A percentile compares a stretch with the other conserved stretches of the same genome.
phyloP scores from a whole-genome alignment of 108 stramenopile species.

The Cyclotella atomus region DNA sequence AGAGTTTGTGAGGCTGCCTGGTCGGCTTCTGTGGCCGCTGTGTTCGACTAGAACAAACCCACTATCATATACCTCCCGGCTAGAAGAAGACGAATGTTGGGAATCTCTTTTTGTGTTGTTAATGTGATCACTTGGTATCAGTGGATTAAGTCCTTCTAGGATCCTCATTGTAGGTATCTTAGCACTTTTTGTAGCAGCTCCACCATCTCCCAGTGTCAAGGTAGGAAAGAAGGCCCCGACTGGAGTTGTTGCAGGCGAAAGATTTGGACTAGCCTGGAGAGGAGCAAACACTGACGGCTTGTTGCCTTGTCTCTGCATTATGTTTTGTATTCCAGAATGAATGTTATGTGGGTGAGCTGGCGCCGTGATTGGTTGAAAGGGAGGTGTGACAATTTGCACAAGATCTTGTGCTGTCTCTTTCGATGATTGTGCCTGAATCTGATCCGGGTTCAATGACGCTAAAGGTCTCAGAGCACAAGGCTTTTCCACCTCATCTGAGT shows the following conservation, averaged over 20 bases:
- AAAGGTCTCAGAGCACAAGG: not conserved
- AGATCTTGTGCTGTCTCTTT: not conserved
- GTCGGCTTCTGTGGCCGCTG: constrained; percentile 30
- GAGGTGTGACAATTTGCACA: constrained; percentile 31
- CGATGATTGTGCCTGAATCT: not conserved
- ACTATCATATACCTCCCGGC: constrained; percentile 54
- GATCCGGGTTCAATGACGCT: not conserved
- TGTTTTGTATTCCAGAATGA: constrained; percentile 15
- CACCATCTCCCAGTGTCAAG: constrained; percentile 31
- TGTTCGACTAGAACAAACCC: constrained; percentile 88
- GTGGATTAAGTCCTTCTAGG: not conserved
- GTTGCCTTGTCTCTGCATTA: constrained; percentile 10
- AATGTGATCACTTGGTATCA: not conserved
- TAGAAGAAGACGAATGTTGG: constrained; percentile 26
- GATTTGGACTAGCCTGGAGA: constrained; percentile 50
- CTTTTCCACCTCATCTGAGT: constrained; percentile 13
- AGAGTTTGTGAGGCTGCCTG: constrained; percentile 35
- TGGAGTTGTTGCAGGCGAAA: constrained; percentile 33
- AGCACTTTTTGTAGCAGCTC: not conserved
- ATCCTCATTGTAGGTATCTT: not conserved
- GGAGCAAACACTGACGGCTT: constrained; percentile 51
- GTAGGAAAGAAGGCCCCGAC: constrained; percentile 13
- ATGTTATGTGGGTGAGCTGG: constrained; percentile 31
- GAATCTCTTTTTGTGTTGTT: constrained; percentile 7
- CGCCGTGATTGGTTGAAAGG: constrained; percentile 31